Evolutionary conservation across 2,329 filamentous ascomycete species (phyloP), one percentile per base, ranked within the genome.

Genomic region (Botryotinia calthae): DNA sequence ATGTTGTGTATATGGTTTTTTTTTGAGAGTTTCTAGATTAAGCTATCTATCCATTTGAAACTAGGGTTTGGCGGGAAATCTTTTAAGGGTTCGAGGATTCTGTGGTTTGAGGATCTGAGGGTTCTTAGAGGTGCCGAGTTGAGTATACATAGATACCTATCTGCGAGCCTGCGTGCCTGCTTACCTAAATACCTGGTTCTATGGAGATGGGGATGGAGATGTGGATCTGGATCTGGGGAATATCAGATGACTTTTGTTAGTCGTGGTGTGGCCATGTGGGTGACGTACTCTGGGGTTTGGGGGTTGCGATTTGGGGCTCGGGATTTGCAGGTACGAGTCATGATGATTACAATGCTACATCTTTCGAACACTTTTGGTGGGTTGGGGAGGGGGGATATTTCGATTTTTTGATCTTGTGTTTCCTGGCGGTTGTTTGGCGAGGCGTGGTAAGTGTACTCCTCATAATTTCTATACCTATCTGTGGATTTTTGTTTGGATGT

Each of bases 11-110:
- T 54, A n/a, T n/a, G 4, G 12, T n/a, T 51, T 16, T n/a, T 4
- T 16, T 34, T 34, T 34, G 5, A 6, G 25, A 1, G n/a, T 51
- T 54, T 16, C 5, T 14, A 0, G 0, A n/a, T 3, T 7, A 5
- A 54, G 7, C 48, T 16, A 25, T 6, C 12, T n/a, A 42, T 0
- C 10, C 9, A 7, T 16, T 54, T n/a, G 5, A 54, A n/a, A 10
- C 2, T 54, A 16, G 48, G 12, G 14, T n/a, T 54, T n/a, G 25
- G 2, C 48, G 48, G 48, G 48, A n/a, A 2, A 7, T 14, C 2
- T 54, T 7, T 6, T 16, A n/a, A n/a, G 5, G 25, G 3, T 20
- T 44, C 37, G 42, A 42, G 12, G 4, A 42, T 51, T 51, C 48
- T 16, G 48, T 12, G 12, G n/a, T 54, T 12, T 1, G 48, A 14